Base-by-base conservation (phyloP, 108 stramenopile genomes). In the Aurantiochytrium sp. region DNA sequence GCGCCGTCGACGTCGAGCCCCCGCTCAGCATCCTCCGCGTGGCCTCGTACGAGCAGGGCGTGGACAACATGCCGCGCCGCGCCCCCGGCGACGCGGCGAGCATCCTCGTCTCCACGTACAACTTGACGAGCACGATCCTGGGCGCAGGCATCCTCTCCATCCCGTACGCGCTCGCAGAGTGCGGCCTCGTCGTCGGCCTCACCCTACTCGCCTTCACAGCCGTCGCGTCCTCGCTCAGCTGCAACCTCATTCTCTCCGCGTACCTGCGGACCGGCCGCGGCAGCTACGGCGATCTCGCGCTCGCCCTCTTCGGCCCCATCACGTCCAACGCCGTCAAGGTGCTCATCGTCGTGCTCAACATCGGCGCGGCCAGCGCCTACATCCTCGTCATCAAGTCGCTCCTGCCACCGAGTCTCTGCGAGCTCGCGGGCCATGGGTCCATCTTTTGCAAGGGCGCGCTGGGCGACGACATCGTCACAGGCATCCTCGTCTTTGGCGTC, bases 71-170 rank as follows among this genome's bases (percentile, higher is more conserved):
- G 34, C 27, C 59, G 27, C 59, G 59, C 27, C 59, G 32, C 34
- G 10, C 59, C 34, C 15, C 32, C 32, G 59, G 10, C 32, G 59
- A 65, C 19, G 34, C 27, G 2, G 59, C 59, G 19, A 34, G 59
- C 24, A 27, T 65, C 27, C 39, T 81, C 12, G 73, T 81, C 12
- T 48, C 42, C 6, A 48, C 45, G 21, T 81, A 81, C 45, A 81
- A 81, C 45, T 24, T 81, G 1, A 81, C 73, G 24, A 81, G 73
- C 73, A 81, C 73, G 24, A 81, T 81, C 24, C 45, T 81, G 6
- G 73, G 73, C 30, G 73, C 73, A 12, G 73, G 73, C n/a, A 81
- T 81, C 32, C 73, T 81, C 45, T 81, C 73, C 45, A 48, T 81
- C 8, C 73, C 73, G 2, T 81, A 48, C 24, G 73, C 73, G 1